Percentiles rank a stretch among this genome's conserved stretches.
phyloP scores from a whole-genome alignment of 2,329 filamentous ascomycete genomes.

The Acrodontium crateriforme region DNA sequence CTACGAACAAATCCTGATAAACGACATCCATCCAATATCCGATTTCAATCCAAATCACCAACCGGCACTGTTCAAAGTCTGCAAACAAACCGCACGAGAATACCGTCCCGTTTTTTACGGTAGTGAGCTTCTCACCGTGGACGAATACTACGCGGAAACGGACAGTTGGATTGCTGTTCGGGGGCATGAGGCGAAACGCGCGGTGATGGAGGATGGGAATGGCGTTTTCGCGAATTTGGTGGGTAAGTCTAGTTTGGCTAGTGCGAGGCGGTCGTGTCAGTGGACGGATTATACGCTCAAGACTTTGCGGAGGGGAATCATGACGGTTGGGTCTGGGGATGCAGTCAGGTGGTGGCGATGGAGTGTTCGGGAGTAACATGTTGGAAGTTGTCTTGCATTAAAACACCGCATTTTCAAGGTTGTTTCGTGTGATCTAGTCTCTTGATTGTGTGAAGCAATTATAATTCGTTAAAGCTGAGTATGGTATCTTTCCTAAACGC shows the following conservation, averaged over 20 bases:
- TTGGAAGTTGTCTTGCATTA: too few species aligned
- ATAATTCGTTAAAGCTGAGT: too few species aligned
- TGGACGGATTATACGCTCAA: constrained; percentile 1
- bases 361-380: too few species aligned
- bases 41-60: constrained; percentile 3
- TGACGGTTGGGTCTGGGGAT: constrained; percentile 4
- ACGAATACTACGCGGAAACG: constrained; percentile 7
- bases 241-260: constrained; percentile 8
- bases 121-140: constrained; percentile 4
- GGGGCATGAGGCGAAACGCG: constrained; percentile 3
- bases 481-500: too few species aligned
- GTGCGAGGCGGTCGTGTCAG: constrained; percentile 8
- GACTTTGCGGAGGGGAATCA: constrained; percentile 4
- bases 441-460: too few species aligned
- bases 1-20: background rate
- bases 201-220: constrained; percentile 3
- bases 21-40: constrained; percentile 4
- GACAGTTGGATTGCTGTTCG: constrained; percentile 6
- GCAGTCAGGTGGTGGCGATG: constrained; percentile 7
- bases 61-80: constrained; percentile 2
- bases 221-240: constrained; percentile 4
- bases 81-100: constrained; percentile 3
- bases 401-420: too few species aligned
- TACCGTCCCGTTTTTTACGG: constrained; percentile 7
- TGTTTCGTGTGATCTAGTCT: too few species aligned